These are phyloP conservation scores for Passiflora organensis DNA, from an alignment of 345 rosid species.

Conservation along the genomic window DNA sequence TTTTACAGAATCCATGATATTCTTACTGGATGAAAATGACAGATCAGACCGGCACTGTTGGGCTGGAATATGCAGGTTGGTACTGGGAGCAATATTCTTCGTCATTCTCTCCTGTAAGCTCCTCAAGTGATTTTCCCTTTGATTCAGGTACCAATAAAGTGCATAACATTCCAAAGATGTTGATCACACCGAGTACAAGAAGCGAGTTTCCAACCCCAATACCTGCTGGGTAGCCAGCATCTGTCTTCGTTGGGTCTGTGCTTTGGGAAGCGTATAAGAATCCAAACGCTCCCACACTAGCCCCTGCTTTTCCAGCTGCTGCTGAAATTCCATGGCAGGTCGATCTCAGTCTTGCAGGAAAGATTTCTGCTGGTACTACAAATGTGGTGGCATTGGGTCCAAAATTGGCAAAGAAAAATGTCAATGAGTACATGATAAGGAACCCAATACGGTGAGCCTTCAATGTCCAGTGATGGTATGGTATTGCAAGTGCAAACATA, in stretches of 20 bases:
- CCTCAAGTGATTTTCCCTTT: conserved; percentile 17
- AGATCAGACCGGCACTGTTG: too few species aligned
- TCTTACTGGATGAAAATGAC: too few species aligned
- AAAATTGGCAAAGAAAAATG: conserved; percentile 18
- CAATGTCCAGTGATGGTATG: conserved; percentile 16
- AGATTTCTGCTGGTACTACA: conserved; percentile 17
- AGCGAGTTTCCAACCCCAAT: conserved; percentile 14
- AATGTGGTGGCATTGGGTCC: conserved; percentile 20
- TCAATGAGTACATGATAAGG: conserved; percentile 14
- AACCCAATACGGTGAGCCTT: conserved; percentile 12
- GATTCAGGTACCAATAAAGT: conserved; percentile 18
- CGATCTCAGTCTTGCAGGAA: conserved; percentile 15
- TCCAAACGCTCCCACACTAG: conserved; percentile 15
- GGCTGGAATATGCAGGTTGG: too few species aligned
- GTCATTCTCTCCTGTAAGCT: conserved; percentile 7
- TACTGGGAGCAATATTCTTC: too few species aligned
- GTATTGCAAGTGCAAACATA: conserved; percentile 15
- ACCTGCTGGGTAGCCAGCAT: conserved; percentile 16
- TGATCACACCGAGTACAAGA: conserved; percentile 9
- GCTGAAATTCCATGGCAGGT: conserved; percentile 21
- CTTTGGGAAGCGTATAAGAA: conserved; percentile 18
- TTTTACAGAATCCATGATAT: too few species aligned
- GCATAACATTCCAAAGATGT: conserved; percentile 10
- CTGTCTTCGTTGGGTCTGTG: conserved; percentile 12
- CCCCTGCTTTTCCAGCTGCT: conserved; percentile 15